Percentiles rank a stretch among this genome's conserved stretches.
phyloP scores from a whole-genome alignment of 2,329 filamentous ascomycete genomes.

The Epichloe aotearoae region DNA sequence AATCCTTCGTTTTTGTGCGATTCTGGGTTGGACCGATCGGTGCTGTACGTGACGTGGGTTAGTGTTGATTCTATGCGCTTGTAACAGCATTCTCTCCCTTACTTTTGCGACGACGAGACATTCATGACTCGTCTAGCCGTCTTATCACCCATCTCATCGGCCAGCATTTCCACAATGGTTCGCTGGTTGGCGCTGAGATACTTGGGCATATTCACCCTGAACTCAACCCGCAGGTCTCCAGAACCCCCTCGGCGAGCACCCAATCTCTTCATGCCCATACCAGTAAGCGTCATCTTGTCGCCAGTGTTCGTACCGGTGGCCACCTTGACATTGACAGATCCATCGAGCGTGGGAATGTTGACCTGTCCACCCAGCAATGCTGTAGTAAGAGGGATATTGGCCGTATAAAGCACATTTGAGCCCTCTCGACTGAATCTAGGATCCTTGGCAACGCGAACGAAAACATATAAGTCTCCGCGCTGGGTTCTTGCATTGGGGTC shows the following conservation, averaged over 20 bases:
- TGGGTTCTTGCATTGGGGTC: conserved; percentile 51
- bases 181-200: conserved; percentile 84
- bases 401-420: conserved; percentile 85
- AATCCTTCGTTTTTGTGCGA: conserved; percentile 76
- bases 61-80: not conserved
- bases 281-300: conserved; percentile 75
- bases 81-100: not conserved
- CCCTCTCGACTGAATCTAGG: conserved; percentile 79
- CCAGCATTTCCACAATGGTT: conserved; percentile 87
- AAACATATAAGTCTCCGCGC: conserved; percentile 81
- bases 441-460: conserved; percentile 80
- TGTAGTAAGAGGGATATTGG: conserved; percentile 81
- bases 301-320: conserved; percentile 84
- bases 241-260: conserved; percentile 49
- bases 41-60: not conserved
- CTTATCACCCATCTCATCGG: conserved; percentile 90
- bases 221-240: conserved; percentile 86
- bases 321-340: conserved; percentile 80
- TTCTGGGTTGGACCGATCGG: conserved; percentile 20
- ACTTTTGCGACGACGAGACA: conserved; percentile 27
- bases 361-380: conserved; percentile 86
- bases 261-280: conserved; percentile 90
- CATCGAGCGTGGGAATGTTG: conserved; percentile 77
- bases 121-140: conserved; percentile 90
- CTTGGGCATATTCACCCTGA: conserved; percentile 90